Conservation (phyloP, 2,329 filamentous ascomycete genomes). For the Aspergillus proliferans region DNA sequence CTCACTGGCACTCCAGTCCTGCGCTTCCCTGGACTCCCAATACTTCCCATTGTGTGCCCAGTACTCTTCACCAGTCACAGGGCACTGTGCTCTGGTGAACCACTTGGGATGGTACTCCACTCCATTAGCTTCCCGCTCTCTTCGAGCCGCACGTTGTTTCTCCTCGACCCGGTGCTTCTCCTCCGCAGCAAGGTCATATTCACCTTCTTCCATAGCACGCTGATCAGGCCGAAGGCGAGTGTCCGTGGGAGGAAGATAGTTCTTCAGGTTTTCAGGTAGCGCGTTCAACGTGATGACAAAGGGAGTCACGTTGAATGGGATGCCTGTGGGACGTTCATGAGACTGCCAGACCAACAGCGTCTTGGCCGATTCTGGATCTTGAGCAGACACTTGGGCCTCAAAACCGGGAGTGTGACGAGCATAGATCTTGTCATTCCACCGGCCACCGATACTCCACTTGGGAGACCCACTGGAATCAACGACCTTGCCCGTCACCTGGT, state of each 20-base stretch:
- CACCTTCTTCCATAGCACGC: constrained; percentile 96
- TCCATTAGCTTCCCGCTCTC: constrained; percentile 66
- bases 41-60: constrained; percentile 89
- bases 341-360: constrained; percentile 93
- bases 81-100: constrained; percentile 69
- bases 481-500: constrained; percentile 80
- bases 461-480: constrained; percentile 72
- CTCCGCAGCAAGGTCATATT: constrained; percentile 84
- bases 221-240: constrained; percentile 91
- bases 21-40: constrained; percentile 64
- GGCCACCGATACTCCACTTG: constrained; percentile 81
- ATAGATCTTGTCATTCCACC: constrained; percentile 97
- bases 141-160: constrained; percentile 71
- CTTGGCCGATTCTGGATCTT: constrained; percentile 56
- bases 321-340: constrained; percentile 69
- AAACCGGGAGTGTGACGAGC: constrained; percentile 87
- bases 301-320: constrained; percentile 95
- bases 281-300: constrained; percentile 95
- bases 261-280: constrained; percentile 70
- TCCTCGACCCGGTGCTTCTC: constrained; percentile 96
- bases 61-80: constrained; percentile 77
- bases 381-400: constrained; percentile 56
- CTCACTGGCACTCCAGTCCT: constrained; percentile 65
- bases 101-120: constrained; percentile 79
- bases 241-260: constrained; percentile 82